Base-by-base conservation (phyloP, 352 stramenopile genomes). In the Pythium dissotocum region DNA sequence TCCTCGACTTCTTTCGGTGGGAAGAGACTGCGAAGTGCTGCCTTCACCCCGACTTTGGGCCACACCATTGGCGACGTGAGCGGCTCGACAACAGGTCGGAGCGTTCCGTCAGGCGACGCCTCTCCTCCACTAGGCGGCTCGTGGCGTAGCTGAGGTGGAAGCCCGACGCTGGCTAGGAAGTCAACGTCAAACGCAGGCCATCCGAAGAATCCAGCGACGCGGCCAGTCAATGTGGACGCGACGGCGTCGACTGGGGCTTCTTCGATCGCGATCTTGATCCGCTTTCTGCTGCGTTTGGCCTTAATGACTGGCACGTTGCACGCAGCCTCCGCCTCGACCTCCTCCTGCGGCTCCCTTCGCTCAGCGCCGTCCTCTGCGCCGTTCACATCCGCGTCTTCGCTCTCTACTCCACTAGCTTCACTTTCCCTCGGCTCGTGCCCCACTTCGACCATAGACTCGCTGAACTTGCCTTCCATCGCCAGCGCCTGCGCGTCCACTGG, bases 261-360 rank as follows among this genome's bases (percentile, higher is more conserved):
- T 1, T 77, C 61, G 21, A 71, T 46, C 0, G 38, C 36, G 55
- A 73, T 69, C 51, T 77, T 77, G 46, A 77, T 74, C 18, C 63
- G 62, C 49, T 77, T 77, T 7, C 63, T 56, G 13, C 58, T 36
- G 0, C 69, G 63, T 26, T 38, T 30, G 33, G 33, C 32, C 32
- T 56, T 13, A 4, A 30, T 0, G 55, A 2, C 6, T 30, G 33
- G 33, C 33, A 38, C 52, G 13, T 14, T 18, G 21, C 44, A 54
- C 16, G 26, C 21, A 12, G 8, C 36, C 51, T 72, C 61, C 1
- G 42, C 40, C 16, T 67, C 71, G 36, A 67, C 44, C 49, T 78
- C 63, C 58, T 78, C 67, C 38, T 80, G 77, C 14, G 77, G 74
- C 16, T 81, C 65, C 0, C 36, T 56, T 13, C 32, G 33, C 4